These are phyloP conservation scores for Gossypium longicalyx DNA, from an alignment of 345 rosid genomes.

Conservation along the genomic window DNA sequence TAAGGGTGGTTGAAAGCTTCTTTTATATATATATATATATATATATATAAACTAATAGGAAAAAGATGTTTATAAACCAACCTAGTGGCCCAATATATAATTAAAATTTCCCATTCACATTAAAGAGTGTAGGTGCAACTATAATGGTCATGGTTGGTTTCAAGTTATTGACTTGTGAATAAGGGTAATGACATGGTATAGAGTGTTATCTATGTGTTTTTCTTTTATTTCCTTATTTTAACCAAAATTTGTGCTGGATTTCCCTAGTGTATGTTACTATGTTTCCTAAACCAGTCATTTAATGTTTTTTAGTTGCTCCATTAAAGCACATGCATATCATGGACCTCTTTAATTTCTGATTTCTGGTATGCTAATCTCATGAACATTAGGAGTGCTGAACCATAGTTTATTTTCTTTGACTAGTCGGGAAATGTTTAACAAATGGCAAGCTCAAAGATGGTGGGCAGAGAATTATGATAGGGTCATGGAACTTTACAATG, in stretches of 20 bases:
- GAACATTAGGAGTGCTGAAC: constrained; percentile 19
- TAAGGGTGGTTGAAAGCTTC: neutral
- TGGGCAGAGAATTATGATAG: constrained; percentile 97
- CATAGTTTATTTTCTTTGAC: constrained; percentile 26
- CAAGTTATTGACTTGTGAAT: constrained; percentile 18
- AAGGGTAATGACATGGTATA: neutral
- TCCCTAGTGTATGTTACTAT: neutral
- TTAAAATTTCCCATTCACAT: constrained; percentile 13
- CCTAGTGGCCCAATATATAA: constrained; percentile 18
- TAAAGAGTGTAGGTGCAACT: neutral
- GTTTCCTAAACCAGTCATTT: neutral
- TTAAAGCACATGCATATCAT: neutral
- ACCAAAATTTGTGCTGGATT: neutral
- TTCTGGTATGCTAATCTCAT: constrained; percentile 7
- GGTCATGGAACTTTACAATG: constrained; percentile 96
- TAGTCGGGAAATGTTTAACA: constrained; percentile 94
- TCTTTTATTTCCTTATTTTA: neutral
- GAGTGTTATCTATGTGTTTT: neutral
- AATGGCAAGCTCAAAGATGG: constrained; percentile 97
- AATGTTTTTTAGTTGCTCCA: neutral
- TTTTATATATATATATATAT: neutral
- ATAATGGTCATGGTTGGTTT: constrained; percentile 14
- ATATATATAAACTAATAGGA: neutral
- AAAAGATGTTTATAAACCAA: constrained; percentile 17
- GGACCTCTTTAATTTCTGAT: constrained; percentile 5